Base-by-base conservation (phyloP, 495 filamentous ascomycete species). In the Alectoria sarmentosa region DNA sequence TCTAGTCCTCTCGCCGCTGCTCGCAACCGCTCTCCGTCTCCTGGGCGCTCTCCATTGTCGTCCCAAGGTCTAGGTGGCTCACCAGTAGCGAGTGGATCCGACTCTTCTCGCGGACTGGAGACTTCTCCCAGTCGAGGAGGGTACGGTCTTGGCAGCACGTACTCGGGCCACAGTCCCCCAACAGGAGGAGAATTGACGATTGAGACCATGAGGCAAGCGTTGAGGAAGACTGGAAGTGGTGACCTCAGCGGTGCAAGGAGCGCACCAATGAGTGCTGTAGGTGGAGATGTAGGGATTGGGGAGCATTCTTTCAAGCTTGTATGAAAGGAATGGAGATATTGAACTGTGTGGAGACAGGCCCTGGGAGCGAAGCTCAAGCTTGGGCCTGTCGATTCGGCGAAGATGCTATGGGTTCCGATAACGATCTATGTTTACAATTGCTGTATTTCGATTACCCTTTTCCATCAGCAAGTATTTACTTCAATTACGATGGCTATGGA, bases 201-300 rank as follows among this genome's bases (percentile, higher is more conserved):
- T 63, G 90, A 96, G 77, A 96, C 91, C 13, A 94, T 96, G 91
- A 81, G 85, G 58, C 90, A 96, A 76, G 90, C 92, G 28, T 78
- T 93, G 73, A 78, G 87, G 73, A 86, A 88, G 75, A 94, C 90
- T 6, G 88, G 84, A 14, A 93, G 89, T 75, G 88, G 89, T 26
- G 92, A 96, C 72, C 73, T 96, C 68, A 83, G 83, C 65, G 81
- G 80, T 39, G 74, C 80, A 49, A 76, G 81, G 66, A 88, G 86
- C 73, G 82, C 84, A 58, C 82, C 86, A 19, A 71, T 82, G 42
- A 90, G 85, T 73, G 83, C 86, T 1, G 75, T 85, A 57, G 78
- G 71, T 32, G 71, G 67, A 62, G 76, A 77, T 61, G 76, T 73
- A 32, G 66, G 66, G 30, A 52, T 59, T 34, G 54, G 68, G 14